Evolutionary conservation across 441 rosid species (phyloP).

Genomic region (Corymbia citriodora): DNA sequence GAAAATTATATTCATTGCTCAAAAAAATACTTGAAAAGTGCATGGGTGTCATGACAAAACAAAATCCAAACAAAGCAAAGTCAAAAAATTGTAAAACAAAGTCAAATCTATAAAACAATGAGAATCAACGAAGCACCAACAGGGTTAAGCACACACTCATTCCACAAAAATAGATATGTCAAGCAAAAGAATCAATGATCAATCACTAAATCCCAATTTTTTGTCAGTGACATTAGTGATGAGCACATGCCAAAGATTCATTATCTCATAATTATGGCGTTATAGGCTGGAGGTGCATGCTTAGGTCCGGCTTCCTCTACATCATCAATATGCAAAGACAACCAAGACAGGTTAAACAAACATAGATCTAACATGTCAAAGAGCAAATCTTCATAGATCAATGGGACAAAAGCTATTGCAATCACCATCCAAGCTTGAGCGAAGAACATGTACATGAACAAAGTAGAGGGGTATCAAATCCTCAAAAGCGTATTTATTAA

Average conservation of each 20-base stretch:
- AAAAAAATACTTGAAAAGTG: background rate
- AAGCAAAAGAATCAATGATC: background rate
- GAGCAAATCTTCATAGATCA: background rate
- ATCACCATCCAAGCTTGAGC: background rate
- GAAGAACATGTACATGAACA: fast-evolving
- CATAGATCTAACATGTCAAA: background rate
- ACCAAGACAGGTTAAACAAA: no score
- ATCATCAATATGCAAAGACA: no score
- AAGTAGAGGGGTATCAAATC: background rate
- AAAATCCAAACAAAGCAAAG: fast-evolving
- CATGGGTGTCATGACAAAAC: background rate
- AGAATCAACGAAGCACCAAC: background rate
- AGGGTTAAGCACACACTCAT: background rate
- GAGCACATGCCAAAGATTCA: fast-evolving
- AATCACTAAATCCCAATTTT: fast-evolving
- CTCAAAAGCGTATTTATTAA: background rate
- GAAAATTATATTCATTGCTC: background rate
- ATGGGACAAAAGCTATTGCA: fast-evolving
- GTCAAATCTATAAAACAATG: background rate
- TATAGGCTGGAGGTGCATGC: background rate
- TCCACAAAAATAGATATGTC: background rate
- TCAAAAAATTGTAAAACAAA: background rate
- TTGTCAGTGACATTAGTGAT: background rate
- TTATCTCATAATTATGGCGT: background rate
- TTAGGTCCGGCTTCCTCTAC: background rate